Evolutionary conservation across 192 early-diverging fungal species (phyloP), one percentile per base, ranked within the genome.

Genomic region (Martensiomyces pterosporus): DNA sequence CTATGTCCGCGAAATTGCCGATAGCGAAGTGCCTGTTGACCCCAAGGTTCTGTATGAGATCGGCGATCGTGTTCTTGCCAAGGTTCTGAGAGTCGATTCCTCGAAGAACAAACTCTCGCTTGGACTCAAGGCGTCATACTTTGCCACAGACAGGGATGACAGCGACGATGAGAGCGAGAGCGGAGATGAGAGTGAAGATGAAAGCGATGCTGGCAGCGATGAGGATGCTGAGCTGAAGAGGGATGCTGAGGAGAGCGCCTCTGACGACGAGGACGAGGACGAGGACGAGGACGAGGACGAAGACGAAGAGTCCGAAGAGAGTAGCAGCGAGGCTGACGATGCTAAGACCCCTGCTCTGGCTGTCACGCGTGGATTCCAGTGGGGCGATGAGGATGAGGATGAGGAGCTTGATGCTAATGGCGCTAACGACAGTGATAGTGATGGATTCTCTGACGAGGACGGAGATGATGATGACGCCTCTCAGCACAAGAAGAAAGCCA

Each of bases 111-210:
- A 80, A 10, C 63, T 93, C 19, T 75, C 77, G 4, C 81, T 95
- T 34, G 86, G 90, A 39, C 79, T 94, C 15, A 94, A 91, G 77
- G 80, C 89, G 2, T 87, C 85, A 6, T 91, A 89, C 63, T 94
- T 95, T 80, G 81, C 68, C 25, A 54, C 52, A 25, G 76, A 56
- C 24, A 56, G 72, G 16, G 12, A 16, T 19, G 82, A 78, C 16
- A n/a, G 51, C 22, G 81, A 83, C 37, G 61, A 49, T 2, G 69
- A 68, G 15, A 72, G 33, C 70, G 59, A 77, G 25, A 37, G 49
- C 14, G 53, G 50, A 8, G 62, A 67, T 12, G 42, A 50, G 23
- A 36, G 62, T 4, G 55, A 44, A 26, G 56, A 65, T 9, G 66
- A 63, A 19, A 60, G 39, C 18, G 69, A 73, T 15, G 61, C 15